These are phyloP conservation scores for Phlegmacium glaucopus DNA, from an alignment of 768 basidiomycete genomes.

Conservation along the genomic window DNA sequence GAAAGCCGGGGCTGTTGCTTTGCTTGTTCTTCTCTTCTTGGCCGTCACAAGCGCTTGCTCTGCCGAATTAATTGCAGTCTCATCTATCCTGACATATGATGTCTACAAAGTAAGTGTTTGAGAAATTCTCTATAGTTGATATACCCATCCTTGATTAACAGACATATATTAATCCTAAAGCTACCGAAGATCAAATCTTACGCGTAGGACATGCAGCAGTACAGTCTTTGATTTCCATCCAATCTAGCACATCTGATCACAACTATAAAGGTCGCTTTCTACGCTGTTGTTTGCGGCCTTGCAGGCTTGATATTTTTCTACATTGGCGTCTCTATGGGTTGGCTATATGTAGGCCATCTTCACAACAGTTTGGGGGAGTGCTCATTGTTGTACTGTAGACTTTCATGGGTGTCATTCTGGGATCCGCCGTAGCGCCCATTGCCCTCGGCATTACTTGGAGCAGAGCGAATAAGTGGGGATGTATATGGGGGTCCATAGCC, in stretches of 20 bases:
- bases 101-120: slow-evolving; percentile 61
- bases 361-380: not conserved
- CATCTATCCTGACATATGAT: slow-evolving; percentile 80
- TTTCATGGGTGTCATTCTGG: slow-evolving; percentile 86
- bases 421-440: slow-evolving; percentile 84
- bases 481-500: slow-evolving; percentile 65
- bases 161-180: slow-evolving; percentile 75
- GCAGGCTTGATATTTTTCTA: slow-evolving; percentile 85
- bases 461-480: slow-evolving; percentile 83
- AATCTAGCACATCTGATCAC: not conserved
- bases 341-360: slow-evolving; percentile 72
- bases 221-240: slow-evolving; percentile 9
- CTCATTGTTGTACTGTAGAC: slow-evolving; percentile 40
- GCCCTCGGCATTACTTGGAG: slow-evolving; percentile 84
- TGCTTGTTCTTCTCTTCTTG: slow-evolving; percentile 81
- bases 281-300: slow-evolving; percentile 77
- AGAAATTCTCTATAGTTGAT: not conserved
- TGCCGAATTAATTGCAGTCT: slow-evolving; percentile 91
- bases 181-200: slow-evolving; percentile 72
- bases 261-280: slow-evolving; percentile 51
- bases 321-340: slow-evolving; percentile 91
- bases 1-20: slow-evolving; percentile 70
- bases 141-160: slow-evolving; percentile 1
- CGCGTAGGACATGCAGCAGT: slow-evolving; percentile 67
- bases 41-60: slow-evolving; percentile 76